phyloP scores from a whole-genome alignment of 352 stramenopile genomes.

The Globisporangium okanoganense region DNA sequence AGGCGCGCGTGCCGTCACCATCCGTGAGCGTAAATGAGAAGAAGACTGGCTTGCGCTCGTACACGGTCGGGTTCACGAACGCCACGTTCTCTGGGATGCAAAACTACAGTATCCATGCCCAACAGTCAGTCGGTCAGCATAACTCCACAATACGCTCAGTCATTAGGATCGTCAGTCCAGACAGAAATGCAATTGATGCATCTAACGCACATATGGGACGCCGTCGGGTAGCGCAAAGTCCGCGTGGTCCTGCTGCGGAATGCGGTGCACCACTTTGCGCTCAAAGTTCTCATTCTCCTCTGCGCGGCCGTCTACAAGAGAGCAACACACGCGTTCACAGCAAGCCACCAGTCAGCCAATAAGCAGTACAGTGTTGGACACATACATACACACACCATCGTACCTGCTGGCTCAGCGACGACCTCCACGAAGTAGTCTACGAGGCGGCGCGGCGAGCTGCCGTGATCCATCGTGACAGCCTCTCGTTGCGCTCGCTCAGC shows the following conservation, averaged over 20 bases:
- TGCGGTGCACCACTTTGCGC: constrained; percentile 36
- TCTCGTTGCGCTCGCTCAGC: too few relatives aligned
- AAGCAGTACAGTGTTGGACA: neutral
- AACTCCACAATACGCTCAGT: neutral
- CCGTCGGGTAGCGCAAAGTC: constrained; percentile 70
- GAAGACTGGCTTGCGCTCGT: constrained; percentile 64
- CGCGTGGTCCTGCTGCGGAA: constrained; percentile 41
- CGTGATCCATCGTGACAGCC: constrained; percentile 1
- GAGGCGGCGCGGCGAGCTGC: constrained; percentile 24
- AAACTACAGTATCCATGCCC: constrained; percentile 55
- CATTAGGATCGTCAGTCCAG: neutral
- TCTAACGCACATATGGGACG: constrained; percentile 52
- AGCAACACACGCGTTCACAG: neutral
- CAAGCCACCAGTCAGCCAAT: neutral
- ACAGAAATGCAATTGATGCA: too few relatives aligned
- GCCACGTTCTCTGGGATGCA: constrained; percentile 60
- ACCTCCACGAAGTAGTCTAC: constrained; percentile 81
- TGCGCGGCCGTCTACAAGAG: constrained; percentile 2
- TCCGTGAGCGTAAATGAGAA: constrained; percentile 80
- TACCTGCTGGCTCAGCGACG: constrained; percentile 30
- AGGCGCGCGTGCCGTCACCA: constrained; percentile 64
- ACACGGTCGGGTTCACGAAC: constrained; percentile 34
- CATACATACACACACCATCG: neutral
- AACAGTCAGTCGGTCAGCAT: neutral
- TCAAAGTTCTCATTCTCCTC: constrained; percentile 37